These are phyloP conservation scores for Aspergillus ibericus DNA, from an alignment of 2,329 filamentous ascomycete genomes.

Conservation along the genomic window DNA sequence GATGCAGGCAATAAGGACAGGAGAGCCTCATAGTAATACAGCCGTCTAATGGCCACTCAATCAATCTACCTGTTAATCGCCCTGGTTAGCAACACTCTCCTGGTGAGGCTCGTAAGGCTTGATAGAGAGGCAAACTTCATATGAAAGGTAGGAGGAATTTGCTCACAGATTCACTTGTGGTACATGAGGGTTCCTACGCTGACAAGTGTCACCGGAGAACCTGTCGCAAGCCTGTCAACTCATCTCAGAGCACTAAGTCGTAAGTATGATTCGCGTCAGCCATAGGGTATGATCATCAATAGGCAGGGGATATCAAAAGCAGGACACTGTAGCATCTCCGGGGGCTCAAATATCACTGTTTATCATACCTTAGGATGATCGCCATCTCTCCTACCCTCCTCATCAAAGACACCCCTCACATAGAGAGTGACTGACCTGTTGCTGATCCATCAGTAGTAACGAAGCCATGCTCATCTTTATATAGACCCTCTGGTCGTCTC, in stretches of 20 bases:
- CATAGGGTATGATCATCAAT: background rate
- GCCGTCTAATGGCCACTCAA: conserved; percentile 2
- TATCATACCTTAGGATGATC: background rate
- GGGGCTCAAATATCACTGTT: background rate
- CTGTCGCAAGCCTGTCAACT: background rate
- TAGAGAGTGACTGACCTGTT: background rate
- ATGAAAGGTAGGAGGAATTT: background rate
- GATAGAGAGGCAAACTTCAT: background rate
- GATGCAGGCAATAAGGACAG: conserved; percentile 7
- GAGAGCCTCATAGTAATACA: conserved; percentile 9
- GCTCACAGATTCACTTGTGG: conserved; percentile 5
- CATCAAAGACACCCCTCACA: background rate
- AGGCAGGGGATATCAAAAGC: background rate
- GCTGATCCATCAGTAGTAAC: background rate
- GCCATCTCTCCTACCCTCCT: background rate
- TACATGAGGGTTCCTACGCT: background rate
- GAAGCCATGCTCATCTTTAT: background rate
- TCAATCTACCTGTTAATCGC: conserved; percentile 2
- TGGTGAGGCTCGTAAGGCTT: background rate
- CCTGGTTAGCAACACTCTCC: conserved; percentile 4
- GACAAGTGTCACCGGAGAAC: background rate
- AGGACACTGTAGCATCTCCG: background rate
- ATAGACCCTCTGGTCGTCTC: background rate
- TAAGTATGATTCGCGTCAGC: background rate
- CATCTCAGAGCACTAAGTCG: background rate